Base-by-base conservation (phyloP, 192 early-diverging fungal genomes). In the Backusella tuberculispora region DNA sequence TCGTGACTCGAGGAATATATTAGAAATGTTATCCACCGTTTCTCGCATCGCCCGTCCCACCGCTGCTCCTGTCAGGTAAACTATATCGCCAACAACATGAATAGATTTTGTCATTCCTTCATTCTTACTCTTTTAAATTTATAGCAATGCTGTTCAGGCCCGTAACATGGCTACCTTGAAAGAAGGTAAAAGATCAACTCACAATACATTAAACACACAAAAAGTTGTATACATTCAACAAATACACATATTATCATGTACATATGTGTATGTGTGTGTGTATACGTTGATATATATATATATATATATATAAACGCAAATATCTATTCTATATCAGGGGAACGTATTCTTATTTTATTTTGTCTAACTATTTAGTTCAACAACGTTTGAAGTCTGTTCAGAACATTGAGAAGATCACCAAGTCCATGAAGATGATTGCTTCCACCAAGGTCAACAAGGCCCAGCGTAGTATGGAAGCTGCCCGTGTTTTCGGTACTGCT, bases 341-440 rank as follows among this genome's bases (percentile, higher is more conserved):
- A 34, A 34, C 2, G 29, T 34, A 34, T 34, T 34, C 29, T 34
- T 34, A 34, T 34, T 34, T 34, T 34, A 34, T 40, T 46, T 45
- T 37, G 8, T 74, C 37, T 66, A 26, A 10, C 69, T 7, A 63
- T 70, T 24, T 82, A 96, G 93, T 99, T 86, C 94, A 95, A 84
- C 83, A 91, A 72, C 95, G 98, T 73, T 85, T 98, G 81, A 96
- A 97, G 88, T 97, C 98, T 73, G 90, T 99, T 72, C 90, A 92
- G 75, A 98, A 96, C 91, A 99, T 98, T 87, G 95, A 92, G 79
- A 99, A 99, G 88, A 98, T 99, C 83, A 99, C 98, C 67, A 97
- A 97, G 85, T 98, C 97, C 56, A 99, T 99, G 97, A 99, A 99
- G 90, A 98, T 99, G 96, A 99, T 99, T 97, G 96, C 98, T 46